These are phyloP conservation scores for Colletotrichum sp. DNA, from an alignment of 2,329 filamentous ascomycete species.

Conservation along the genomic window DNA sequence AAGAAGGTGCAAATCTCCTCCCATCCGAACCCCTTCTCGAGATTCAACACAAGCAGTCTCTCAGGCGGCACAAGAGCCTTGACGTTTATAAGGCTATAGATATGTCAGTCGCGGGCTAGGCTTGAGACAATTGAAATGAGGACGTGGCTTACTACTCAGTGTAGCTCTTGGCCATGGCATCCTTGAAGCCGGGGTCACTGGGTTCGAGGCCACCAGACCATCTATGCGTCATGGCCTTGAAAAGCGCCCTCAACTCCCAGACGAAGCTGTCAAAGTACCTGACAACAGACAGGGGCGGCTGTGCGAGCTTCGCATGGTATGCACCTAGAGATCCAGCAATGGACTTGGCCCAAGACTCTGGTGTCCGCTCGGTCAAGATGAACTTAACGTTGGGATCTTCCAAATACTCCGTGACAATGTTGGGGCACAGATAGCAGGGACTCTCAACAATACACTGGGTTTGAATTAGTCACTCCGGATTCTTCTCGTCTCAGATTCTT, in stretches of 20 bases:
- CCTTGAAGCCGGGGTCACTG: background rate
- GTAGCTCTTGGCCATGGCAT: constrained; percentile 9
- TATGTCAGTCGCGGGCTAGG: constrained; percentile 1
- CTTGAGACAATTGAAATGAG: no score
- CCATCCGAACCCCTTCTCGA: constrained; percentile 41
- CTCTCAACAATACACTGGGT: constrained; percentile 7
- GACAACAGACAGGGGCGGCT: constrained; percentile 12
- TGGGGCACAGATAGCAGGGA: constrained; percentile 33
- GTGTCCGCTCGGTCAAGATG: constrained; percentile 38
- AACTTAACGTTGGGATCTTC: constrained; percentile 38
- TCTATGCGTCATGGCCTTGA: constrained; percentile 6
- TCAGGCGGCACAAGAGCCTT: constrained; percentile 28
- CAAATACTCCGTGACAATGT: constrained; percentile 28
- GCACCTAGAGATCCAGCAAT: constrained; percentile 29
- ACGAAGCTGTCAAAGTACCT: constrained; percentile 15
- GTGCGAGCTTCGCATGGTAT: constrained; percentile 12
- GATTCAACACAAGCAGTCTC: constrained; percentile 30
- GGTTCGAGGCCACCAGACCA: constrained; percentile 16
- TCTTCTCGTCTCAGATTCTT: background rate
- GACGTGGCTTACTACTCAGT: background rate
- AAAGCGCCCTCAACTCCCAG: constrained; percentile 10
- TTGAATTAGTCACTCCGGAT: rapidly evolving
- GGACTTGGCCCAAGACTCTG: constrained; percentile 37
- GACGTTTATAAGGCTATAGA: constrained; percentile 25
- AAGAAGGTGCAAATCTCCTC: constrained; percentile 39